Conservation (phyloP, 768 basidiomycete species). For the Neoboletus brunneissimus region DNA sequence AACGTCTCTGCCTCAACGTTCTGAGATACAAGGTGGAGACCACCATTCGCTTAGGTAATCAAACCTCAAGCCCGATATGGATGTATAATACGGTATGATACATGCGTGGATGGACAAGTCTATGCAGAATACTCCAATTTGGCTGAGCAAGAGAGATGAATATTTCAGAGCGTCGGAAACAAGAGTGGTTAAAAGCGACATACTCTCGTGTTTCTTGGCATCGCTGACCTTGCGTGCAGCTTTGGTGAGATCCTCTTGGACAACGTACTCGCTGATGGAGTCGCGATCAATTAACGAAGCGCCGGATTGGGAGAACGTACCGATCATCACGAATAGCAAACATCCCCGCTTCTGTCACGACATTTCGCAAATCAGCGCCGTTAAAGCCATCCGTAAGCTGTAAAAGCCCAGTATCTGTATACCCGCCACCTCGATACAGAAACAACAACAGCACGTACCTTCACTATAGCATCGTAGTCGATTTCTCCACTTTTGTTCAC, state of each 20-base stretch:
- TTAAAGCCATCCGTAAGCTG: constrained; percentile 91
- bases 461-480: constrained; percentile 97
- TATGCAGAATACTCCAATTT: constrained; percentile 46
- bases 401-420: constrained; percentile 5
- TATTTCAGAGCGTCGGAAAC: neutral
- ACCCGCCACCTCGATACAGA: neutral
- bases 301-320: constrained; percentile 37
- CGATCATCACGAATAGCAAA: constrained; percentile 97
- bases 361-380: constrained; percentile 94
- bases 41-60: constrained; percentile 17
- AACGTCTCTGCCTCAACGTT: neutral
- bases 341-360: constrained; percentile 96
- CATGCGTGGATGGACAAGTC: constrained; percentile 11
- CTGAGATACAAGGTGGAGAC: neutral
- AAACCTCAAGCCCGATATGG: neutral
- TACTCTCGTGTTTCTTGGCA: constrained; percentile 97
- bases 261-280: constrained; percentile 70
- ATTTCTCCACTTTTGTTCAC: constrained; percentile 96
- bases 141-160: constrained; percentile 22
- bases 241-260: constrained; percentile 94
- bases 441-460: constrained; percentile 45
- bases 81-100: constrained; percentile 23
- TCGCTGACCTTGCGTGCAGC: constrained; percentile 94
- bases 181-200: constrained; percentile 29
- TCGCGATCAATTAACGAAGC: constrained; percentile 2